Evolutionary conservation across 106 monocot genomes (phyloP).

Genomic region (Hemerocallis citrina): DNA sequence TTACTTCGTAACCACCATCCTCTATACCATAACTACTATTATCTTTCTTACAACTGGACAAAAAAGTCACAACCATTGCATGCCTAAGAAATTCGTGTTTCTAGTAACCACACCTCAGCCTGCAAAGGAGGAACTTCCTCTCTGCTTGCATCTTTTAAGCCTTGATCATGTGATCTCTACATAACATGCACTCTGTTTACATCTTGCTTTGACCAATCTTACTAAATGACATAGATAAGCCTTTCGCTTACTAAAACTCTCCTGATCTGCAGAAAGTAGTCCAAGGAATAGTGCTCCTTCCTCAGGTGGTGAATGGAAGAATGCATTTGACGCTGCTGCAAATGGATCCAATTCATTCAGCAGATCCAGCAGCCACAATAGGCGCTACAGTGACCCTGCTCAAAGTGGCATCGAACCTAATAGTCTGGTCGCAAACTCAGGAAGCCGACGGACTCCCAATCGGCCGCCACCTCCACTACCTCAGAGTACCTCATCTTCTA

Average conservation of each 20-base stretch:
- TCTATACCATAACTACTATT: too few relatives aligned
- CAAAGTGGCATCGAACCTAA: constrained; percentile 62
- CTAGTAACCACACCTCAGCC: too few relatives aligned
- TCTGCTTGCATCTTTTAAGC: too few relatives aligned
- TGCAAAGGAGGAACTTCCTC: too few relatives aligned
- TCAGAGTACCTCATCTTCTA: constrained; percentile 14
- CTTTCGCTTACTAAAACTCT: not conserved
- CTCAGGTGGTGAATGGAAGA: constrained; percentile 63
- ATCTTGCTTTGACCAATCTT: too few relatives aligned
- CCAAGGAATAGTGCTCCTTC: not conserved
- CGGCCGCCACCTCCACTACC: constrained; percentile 83
- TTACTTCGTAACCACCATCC: too few relatives aligned
- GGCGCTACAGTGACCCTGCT: constrained; percentile 44
- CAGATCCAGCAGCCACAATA: constrained; percentile 50
- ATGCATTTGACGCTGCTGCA: constrained; percentile 76
- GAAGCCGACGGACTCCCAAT: constrained; percentile 84
- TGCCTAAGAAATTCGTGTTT: too few relatives aligned
- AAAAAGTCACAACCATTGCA: too few relatives aligned
- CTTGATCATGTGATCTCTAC: too few relatives aligned
- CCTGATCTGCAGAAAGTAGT: constrained; percentile 34
- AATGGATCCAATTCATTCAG: constrained; percentile 41
- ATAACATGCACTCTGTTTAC: too few relatives aligned
- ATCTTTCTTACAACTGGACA: too few relatives aligned
- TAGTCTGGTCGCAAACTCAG: constrained; percentile 42
- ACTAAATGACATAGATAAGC: not conserved